Percentiles rank a stretch among this genome's conserved stretches.
Conservation (phyloP, 257 asterid genomes). For the Solanum chmielewskii region DNA sequence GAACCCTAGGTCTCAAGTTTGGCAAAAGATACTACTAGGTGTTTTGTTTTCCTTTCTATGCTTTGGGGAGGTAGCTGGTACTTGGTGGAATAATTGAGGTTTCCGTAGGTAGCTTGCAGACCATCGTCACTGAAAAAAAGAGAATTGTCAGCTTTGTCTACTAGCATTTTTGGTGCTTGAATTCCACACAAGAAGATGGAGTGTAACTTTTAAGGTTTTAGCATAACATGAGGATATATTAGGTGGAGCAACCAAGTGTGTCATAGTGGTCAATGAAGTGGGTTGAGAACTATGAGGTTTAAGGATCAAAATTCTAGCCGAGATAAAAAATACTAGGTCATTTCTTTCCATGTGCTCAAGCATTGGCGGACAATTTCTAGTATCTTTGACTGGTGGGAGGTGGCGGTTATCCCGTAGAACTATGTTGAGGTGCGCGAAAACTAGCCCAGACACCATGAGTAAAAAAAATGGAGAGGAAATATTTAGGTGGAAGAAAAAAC, state of each 20-base stretch:
- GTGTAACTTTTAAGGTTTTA: not conserved
- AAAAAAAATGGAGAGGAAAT: not conserved
- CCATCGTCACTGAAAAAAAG: not conserved
- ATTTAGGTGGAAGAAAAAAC: not conserved
- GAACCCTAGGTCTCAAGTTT: not conserved
- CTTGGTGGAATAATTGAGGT: not conserved
- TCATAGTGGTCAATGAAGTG: not conserved
- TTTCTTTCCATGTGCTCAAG: not conserved
- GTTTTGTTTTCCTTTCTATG: not conserved
- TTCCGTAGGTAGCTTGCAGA: not conserved
- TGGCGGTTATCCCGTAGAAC: not conserved
- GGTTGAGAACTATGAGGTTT: not conserved
- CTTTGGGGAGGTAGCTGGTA: not conserved
- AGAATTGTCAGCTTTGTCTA: not conserved
- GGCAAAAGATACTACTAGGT: not conserved
- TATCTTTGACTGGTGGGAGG: not conserved
- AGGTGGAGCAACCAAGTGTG: not conserved
- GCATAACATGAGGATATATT: not conserved
- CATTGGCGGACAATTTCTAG: not conserved
- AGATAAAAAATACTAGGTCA: not conserved
- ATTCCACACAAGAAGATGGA: not conserved
- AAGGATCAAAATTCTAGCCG: not conserved
- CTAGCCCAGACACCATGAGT: not conserved
- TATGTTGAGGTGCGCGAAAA: not conserved
- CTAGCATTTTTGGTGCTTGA: not conserved